These are phyloP conservation scores for Allantophomopsis lycopodina DNA, from an alignment of 2,329 filamentous ascomycete species.

Conservation along the genomic window DNA sequence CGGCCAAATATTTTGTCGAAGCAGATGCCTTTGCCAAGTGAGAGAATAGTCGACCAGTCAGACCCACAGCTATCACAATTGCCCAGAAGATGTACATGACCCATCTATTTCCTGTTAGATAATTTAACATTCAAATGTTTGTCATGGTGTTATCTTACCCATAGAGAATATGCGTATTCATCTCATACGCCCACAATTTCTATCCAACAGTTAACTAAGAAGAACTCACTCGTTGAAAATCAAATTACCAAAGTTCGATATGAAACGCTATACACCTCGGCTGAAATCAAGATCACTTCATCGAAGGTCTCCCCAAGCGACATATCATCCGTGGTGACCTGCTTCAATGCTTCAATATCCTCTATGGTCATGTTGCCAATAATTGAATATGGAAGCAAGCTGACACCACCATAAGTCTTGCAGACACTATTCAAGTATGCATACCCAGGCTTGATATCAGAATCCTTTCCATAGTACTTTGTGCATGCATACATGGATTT, in stretches of 20 bases:
- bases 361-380: neutral
- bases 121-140: neutral
- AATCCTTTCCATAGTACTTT: neutral
- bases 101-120: neutral
- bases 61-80: neutral
- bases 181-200: neutral
- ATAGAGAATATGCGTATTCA: neutral
- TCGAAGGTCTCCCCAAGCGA: neutral
- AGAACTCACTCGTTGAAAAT: neutral
- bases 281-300: neutral
- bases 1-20: neutral
- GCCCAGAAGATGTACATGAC: neutral
- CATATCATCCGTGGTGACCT: neutral
- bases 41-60: neutral
- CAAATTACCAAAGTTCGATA: neutral
- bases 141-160: neutral
- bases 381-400: neutral
- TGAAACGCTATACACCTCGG: neutral
- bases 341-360: neutral
- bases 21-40: neutral
- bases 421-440: neutral
- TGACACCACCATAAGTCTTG: neutral
- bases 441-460: neutral
- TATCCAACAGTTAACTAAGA: neutral
- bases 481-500: neutral